Evolutionary conservation across 2,329 filamentous ascomycete genomes (phyloP), one percentile per base, ranked within the genome.

Genomic region (Penicillium sp.): DNA sequence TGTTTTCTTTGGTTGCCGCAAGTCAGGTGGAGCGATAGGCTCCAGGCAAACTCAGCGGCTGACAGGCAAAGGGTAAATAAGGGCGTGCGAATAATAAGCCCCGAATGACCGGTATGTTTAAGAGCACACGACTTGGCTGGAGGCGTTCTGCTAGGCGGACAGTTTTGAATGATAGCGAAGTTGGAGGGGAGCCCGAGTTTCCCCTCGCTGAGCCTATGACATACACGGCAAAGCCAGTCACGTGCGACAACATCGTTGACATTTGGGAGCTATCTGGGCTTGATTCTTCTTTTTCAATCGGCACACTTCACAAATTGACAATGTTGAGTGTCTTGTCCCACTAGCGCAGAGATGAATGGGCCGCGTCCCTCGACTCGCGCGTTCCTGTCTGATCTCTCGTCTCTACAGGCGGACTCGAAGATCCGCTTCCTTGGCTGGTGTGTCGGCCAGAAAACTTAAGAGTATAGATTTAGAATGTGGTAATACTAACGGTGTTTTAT

Each of bases 401-500:
- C 65, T 42, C 73, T 74, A 41, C 64, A 73, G n/a, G 56, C 73
- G 12, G 80, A 81, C 34, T 80, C 83, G n/a, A 97, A 97, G 73
- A 86, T 96, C 53, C 85, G 92, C 53, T 95, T 97, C 69, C 72
- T 97, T 42, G 91, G 89, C 70, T 96, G 91, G 92, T 95, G 78
- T 73, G 83, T 72, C 29, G 43, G 43, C 28, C 25, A 38, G 16
- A 30, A 33, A 38, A 30, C 6, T 14, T 14, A 38, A 14, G 12
- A 38, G 42, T 30, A 22, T n/a, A 30, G 19, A 22, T 7, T 44
- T 3, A 13, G 22, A 27, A n/a, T 35, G 31, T 38, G 28, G 13
- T 18, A 31, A 27, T 19, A 52, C 37, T 37, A 43, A 50, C 33
- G 11, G 19, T 30, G 25, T 41, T 38, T 3, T 40, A 28, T 27